Base-by-base conservation (phyloP, 1,139 yeast genomes). In the Pichia sp. region DNA sequence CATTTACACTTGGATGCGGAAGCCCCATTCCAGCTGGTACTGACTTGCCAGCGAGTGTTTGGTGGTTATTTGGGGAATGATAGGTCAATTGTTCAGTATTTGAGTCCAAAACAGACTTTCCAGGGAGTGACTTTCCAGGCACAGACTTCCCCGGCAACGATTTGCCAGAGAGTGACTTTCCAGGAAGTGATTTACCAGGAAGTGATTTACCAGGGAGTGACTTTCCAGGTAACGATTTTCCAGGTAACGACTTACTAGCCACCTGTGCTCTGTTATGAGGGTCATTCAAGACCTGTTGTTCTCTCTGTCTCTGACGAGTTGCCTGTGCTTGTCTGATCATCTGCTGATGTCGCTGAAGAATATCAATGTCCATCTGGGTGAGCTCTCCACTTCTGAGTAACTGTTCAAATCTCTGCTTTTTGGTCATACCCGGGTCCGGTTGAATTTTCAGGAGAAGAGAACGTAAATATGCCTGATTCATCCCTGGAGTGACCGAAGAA, bases 341-440 rank as follows among this genome's bases (percentile, higher is more conserved):
- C 46, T 57, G 61, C 37, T 59, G 63, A 47, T 59, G 62, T 8
- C 61, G 51, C 42, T 58, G 59, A n/a, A 59, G 45, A 26, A 59
- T 43, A 38, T 56, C 41, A 11, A 59, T 56, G 43, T 59, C 63
- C 39, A 55, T 55, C 38, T 55, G 53, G 27, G 57, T 58, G 39
- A 59, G 46, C 45, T 59, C 61, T 7, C 62, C 62, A 29, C 49
- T 55, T 37, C 50, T 54, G 5, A 59, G 50, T 54, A 59, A 52
- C 44, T 58, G 60, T 44, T 59, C 59, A 35, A 59, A 49, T 37
- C 56, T 51, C 45, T 59, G 60, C 40, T 59, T 62, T 34, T 59
- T 54, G 4, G 62, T 55, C 55, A 59, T 53, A 6, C 63, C 63
- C 3, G 61, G 60, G 7, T 56, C 56, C n/a, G 63, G 61, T 45